phyloP scores from a whole-genome alignment of 78 protist genomes.

The Emiliania huxleyi region DNA sequence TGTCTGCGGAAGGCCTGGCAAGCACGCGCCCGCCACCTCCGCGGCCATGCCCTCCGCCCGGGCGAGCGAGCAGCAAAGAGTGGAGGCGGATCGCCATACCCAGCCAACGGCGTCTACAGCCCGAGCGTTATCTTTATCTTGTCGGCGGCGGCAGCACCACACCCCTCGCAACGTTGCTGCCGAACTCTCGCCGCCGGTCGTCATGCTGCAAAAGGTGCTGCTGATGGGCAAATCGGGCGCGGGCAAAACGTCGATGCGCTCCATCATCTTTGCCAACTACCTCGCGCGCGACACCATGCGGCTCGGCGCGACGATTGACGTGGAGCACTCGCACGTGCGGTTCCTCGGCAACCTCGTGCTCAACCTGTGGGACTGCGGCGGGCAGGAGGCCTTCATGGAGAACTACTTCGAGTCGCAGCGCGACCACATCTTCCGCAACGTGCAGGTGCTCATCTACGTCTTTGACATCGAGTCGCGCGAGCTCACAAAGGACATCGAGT shows the following conservation, averaged over 20 bases:
- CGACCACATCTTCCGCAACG: conserved; percentile 96
- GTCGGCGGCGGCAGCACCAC: too few relatives aligned
- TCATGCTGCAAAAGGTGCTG: background rate
- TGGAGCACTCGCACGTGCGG: conserved; percentile 93
- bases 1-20: too few relatives aligned
- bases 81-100: too few relatives aligned
- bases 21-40: too few relatives aligned
- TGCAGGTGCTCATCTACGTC: conserved; percentile 91
- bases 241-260: conserved; percentile 98
- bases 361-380: conserved; percentile 98
- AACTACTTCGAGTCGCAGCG: conserved; percentile 88
- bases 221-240: conserved; percentile 83
- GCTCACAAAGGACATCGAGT: conserved; percentile 71
- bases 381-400: conserved; percentile 92
- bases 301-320: conserved; percentile 77
- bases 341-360: conserved; percentile 95
- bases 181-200: too few relatives aligned
- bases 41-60: too few relatives aligned
- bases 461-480: conserved; percentile 80
- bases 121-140: too few relatives aligned
- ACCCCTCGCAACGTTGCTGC: too few relatives aligned
- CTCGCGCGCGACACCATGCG: conserved; percentile 90
- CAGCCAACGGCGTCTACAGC: too few relatives aligned
- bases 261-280: conserved; percentile 93
- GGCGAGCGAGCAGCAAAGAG: too few relatives aligned